Evolutionary conservation across 2,329 filamentous ascomycete species (phyloP), one percentile per base, ranked within the genome.

Genomic region (Penicillium sp.): DNA sequence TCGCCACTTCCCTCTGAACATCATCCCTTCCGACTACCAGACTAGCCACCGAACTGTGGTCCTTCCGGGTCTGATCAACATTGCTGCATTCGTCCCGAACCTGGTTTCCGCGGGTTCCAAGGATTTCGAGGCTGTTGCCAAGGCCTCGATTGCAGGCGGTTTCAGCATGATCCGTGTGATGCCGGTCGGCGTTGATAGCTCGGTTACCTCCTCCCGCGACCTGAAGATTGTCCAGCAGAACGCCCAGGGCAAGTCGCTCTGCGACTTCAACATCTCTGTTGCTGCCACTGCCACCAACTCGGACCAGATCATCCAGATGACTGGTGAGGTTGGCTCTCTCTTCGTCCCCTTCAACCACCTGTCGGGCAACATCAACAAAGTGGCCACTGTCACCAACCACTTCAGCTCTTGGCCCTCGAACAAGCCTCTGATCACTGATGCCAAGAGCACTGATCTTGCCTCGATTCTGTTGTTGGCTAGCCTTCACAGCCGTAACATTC

Each of bases 21-120:
- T 98, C 50, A 81, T 82, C 65, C 84, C 83, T 57, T 82, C 90
- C 49, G 93, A 98, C 72, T 95, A 85, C 72, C 89, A 95, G 75
- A 91, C 88, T 41, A 96, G 93, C 72, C 85, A 90, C 68, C 80
- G 82, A 57, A 87, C 84, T 3, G 73, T 88, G 40, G 76, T 83
- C 38, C 77, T 90, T 33, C 85, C 87, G 31, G 86, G 86, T 2
- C 71, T 90, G 50, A 80, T 90, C 71, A 90, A 89, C 64, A 77
- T 89, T 55, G 83, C 84, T n/a, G 82, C 86, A 13, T 90, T 90
- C 59, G 84, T 90, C 44, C 86, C 86, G 15, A 85, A 83, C 12
- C 77, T 90, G 52, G 81, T 82, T 17, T 78, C 78, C 12, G 69
- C 76, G 21, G 78, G 78, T 34, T 87, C 81, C 64, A 72, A 76